Conservation (phyloP, 768 basidiomycete genomes). For the Flagelloscypha sp. region DNA sequence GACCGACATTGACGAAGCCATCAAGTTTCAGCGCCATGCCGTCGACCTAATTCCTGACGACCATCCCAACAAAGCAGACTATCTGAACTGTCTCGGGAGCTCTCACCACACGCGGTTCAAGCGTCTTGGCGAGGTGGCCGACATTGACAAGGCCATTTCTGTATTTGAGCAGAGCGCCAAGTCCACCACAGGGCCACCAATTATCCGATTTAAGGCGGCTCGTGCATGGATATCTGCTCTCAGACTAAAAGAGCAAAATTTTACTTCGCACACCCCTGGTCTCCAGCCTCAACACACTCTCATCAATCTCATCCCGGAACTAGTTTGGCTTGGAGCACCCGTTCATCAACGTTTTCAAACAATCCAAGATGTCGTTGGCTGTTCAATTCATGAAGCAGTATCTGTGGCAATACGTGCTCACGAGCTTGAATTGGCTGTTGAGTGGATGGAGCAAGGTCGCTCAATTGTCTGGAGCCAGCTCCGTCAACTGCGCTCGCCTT, state of each 20-base stretch:
- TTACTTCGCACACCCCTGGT: too few species aligned
- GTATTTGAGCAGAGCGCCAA: background rate
- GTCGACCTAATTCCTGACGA: background rate
- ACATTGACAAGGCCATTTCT: slow-evolving; percentile 6
- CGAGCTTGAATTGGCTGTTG: slow-evolving; percentile 12
- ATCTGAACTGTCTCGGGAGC: slow-evolving; percentile 4
- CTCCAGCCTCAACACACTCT: too few species aligned
- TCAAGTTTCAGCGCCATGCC: slow-evolving; percentile 1
- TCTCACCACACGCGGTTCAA: background rate
- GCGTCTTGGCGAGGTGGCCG: slow-evolving; percentile 1
- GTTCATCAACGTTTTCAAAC: background rate
- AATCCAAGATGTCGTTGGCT: background rate
- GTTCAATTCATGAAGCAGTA: background rate
- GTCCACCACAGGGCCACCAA: background rate
- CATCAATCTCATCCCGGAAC: background rate
- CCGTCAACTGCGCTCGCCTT: slow-evolving; percentile 11
- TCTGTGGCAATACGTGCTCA: slow-evolving; percentile 6
- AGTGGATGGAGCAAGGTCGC: slow-evolving; percentile 18
- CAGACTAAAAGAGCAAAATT: too few species aligned
- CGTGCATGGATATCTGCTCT: too few species aligned
- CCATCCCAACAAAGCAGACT: slow-evolving; percentile 1
- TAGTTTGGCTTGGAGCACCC: background rate
- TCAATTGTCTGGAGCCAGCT: slow-evolving; percentile 16
- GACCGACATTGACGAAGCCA: slow-evolving; percentile 4
- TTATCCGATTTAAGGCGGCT: slow-evolving; percentile 3